These are phyloP conservation scores for Lichtheimia ramosa DNA, from an alignment of 371 early-diverging fungal genomes.

Conservation along the genomic window DNA sequence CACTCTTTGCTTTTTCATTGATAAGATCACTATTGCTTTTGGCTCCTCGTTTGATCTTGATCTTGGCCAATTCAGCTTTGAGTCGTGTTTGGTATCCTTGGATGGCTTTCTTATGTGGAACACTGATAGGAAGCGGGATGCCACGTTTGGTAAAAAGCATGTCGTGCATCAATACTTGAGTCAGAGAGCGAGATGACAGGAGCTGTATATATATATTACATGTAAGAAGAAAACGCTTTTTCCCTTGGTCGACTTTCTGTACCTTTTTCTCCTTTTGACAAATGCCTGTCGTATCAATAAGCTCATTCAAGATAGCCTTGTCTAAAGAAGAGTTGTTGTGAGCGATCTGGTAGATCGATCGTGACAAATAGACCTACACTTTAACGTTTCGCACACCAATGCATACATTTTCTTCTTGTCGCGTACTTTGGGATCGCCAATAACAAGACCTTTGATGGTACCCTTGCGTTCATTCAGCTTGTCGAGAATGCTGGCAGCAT, in stretches of 20 bases:
- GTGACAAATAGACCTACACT: constrained; percentile 57
- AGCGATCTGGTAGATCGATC: neutral
- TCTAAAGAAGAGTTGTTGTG: constrained; percentile 24
- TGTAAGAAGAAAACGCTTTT: neutral
- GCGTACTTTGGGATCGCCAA: constrained; percentile 70
- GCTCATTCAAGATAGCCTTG: constrained; percentile 48
- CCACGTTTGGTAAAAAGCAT: constrained; percentile 79
- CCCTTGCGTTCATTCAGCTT: constrained; percentile 72
- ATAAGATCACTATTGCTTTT: constrained; percentile 72
- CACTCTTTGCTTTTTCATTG: constrained; percentile 53
- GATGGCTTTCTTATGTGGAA: constrained; percentile 66
- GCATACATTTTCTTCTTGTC: constrained; percentile 90
- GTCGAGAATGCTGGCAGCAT: constrained; percentile 74
- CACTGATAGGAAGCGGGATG: constrained; percentile 59
- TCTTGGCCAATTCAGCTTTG: constrained; percentile 71
- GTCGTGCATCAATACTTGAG: constrained; percentile 79
- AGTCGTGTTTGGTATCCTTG: constrained; percentile 68
- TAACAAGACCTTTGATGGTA: constrained; percentile 78
- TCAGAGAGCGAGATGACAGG: constrained; percentile 40
- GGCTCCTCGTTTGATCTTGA: constrained; percentile 68
- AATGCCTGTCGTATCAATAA: constrained; percentile 57
- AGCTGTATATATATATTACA: constrained; percentile 17
- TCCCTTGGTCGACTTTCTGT: neutral
- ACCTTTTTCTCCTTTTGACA: constrained; percentile 58
- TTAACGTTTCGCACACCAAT: constrained; percentile 89